A percentile compares a stretch with the other conserved stretches of the same genome.
Evolutionary conservation across 805 yeast genomes (phyloP).

Genomic region (Wickerhamiella brachini): DNA sequence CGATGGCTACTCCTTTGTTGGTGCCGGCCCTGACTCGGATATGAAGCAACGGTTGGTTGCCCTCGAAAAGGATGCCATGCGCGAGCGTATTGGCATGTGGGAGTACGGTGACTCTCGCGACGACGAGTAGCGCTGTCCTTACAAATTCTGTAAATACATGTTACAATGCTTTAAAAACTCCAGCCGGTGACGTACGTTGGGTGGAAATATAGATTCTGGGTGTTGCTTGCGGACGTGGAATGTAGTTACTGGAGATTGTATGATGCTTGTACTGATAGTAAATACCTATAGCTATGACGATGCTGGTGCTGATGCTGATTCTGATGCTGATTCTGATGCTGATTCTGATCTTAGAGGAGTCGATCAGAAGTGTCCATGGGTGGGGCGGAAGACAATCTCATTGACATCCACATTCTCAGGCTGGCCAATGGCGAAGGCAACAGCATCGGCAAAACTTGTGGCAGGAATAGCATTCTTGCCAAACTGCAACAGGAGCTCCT

Average conservation of each 20-base stretch:
- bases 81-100: slow-evolving; percentile 52
- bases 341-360: no score
- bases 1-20: slow-evolving; percentile 48
- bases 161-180: no score
- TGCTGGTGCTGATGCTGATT: no score
- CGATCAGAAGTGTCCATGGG: neutral
- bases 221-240: no score
- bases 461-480: neutral
- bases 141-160: neutral
- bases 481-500: neutral
- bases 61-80: slow-evolving; percentile 37
- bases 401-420: slow-evolving; percentile 2
- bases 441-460: neutral
- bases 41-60: slow-evolving; percentile 27
- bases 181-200: no score
- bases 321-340: no score
- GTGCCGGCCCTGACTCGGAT: slow-evolving; percentile 21
- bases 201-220: no score
- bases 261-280: no score
- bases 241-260: no score
- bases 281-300: no score
- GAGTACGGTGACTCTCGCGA: slow-evolving; percentile 58
- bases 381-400: slow-evolving; percentile 1
- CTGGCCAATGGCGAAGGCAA: neutral
- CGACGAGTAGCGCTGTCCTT: slow-evolving; percentile 28